Base-by-base conservation (phyloP, 2,329 filamentous ascomycete genomes). In the Fragosphaeria purpurea region DNA sequence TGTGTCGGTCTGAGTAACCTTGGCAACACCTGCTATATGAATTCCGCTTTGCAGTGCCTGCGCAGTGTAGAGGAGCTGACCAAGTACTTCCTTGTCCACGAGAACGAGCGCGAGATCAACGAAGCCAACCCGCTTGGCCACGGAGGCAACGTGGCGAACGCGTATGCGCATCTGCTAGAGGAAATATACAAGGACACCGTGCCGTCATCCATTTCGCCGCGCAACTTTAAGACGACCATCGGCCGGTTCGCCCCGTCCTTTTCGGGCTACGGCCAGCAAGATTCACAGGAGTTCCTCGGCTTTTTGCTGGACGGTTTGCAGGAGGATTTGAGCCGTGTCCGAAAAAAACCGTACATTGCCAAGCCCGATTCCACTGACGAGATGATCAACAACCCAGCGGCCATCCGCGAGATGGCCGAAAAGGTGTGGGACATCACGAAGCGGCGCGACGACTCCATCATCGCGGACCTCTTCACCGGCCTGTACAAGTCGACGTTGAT, bases 21-120 rank as follows among this genome's bases (percentile, higher is more conserved):
- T 11, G 93, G 93, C 46, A 98, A 98, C 62, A 97, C 93, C 0
- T 98, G 93, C 68, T 98, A 98, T 70, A 96, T 97, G 90, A 97
- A 97, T 67, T 95, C 91, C 30, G 93, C 93, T 8, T 73, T 97
- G 50, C 93, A 98, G 64, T 98, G 93, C 64, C 80, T 98, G 47
- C 83, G 91, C 47, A 94, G 88, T 59, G 89, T 96, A 0, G 88
- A 95, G 62, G 93, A 98, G 66, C 71, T 98, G 56, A 91, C 88
- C 5, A 83, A 89, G 61, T 98, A 95, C 66, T 97, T 98, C 66
- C 67, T 96, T 46, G 75, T 79, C 47, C 77, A 82, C 53, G 77
- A 83, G 55, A 89, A 87, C 67, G 80, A 85, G 59, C 71, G 75
- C 47, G 91, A 98, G 61, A 76, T 97, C 57, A 98, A 98, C 65